Conservation (phyloP, 1,139 yeast species). For the Maudiozyma humilis region DNA sequence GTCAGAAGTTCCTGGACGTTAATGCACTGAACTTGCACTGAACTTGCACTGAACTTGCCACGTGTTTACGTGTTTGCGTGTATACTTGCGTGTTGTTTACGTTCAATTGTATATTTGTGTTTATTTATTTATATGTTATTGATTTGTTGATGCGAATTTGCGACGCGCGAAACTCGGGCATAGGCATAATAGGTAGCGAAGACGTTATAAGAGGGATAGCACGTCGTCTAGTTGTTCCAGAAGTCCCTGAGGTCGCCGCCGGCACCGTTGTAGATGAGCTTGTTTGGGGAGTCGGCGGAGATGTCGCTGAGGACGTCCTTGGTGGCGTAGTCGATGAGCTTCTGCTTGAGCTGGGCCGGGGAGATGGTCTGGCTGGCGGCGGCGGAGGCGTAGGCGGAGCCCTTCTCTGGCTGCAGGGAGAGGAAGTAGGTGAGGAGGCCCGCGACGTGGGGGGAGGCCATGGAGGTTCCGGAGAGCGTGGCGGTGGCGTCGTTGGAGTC, state of each 20-base stretch:
- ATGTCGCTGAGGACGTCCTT: slow-evolving; percentile 58
- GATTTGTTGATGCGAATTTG: too few species aligned
- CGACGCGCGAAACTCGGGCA: too few species aligned
- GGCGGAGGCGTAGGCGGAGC: slow-evolving; percentile 31
- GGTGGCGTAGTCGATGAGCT: slow-evolving; percentile 74
- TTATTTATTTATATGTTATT: too few species aligned
- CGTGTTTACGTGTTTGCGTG: too few species aligned
- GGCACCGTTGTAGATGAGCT: slow-evolving; percentile 87
- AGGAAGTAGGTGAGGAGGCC: slow-evolving; percentile 85
- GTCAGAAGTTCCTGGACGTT: too few species aligned
- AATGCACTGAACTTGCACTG: too few species aligned
- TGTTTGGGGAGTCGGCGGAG: slow-evolving; percentile 79
- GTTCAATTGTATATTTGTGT: too few species aligned
- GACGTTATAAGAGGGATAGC: too few species aligned
- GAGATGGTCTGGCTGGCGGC: slow-evolving; percentile 47
- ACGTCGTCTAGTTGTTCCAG: slow-evolving; percentile 38
- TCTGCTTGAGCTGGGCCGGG: slow-evolving; percentile 84
- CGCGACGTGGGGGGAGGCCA: slow-evolving; percentile 97
- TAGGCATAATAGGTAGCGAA: too few species aligned
- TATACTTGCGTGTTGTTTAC: too few species aligned
- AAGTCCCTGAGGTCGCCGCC: slow-evolving; percentile 69
- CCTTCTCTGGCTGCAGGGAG: slow-evolving; percentile 77
- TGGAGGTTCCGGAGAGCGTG: slow-evolving; percentile 92
- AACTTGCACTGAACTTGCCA: too few species aligned
- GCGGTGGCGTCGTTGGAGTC: slow-evolving; percentile 69